phyloP scores from a whole-genome alignment of 768 basidiomycete genomes.

The Mycena indigotica region DNA sequence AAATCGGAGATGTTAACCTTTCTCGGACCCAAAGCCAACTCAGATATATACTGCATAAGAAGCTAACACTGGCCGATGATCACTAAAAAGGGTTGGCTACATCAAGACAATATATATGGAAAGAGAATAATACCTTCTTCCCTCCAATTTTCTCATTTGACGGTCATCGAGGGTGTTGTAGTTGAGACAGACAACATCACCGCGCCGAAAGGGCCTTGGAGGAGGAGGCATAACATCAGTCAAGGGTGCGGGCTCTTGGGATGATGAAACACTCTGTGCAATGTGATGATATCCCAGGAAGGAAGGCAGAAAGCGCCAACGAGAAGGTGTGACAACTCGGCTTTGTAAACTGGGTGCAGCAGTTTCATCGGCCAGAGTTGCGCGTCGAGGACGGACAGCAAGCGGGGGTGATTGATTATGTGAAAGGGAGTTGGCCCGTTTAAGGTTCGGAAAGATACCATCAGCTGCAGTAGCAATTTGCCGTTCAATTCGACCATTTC shows the following conservation, averaged over 20 bases:
- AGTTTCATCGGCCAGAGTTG: slow-evolving; percentile 16
- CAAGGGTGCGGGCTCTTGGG: no score
- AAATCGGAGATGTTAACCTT: no score
- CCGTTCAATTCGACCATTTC: slow-evolving; percentile 29
- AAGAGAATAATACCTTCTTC: background rate
- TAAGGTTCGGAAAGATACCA: background rate
- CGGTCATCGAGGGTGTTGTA: slow-evolving; percentile 78
- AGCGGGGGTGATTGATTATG: slow-evolving; percentile 2
- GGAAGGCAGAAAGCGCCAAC: slow-evolving; percentile 49
- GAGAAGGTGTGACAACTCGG: slow-evolving; percentile 27
- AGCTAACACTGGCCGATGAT: slow-evolving; percentile 86
- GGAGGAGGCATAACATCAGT: slow-evolving; percentile 18
- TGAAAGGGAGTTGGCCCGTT: slow-evolving; percentile 8
- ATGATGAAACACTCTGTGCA: slow-evolving; percentile 27
- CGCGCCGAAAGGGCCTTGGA: slow-evolving; percentile 45
- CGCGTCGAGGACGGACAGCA: slow-evolving; percentile 12
- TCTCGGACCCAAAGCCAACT: no score
- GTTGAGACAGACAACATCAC: slow-evolving; percentile 71
- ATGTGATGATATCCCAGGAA: slow-evolving; percentile 38
- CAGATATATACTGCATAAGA: slow-evolving; percentile 71
- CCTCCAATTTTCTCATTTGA: slow-evolving; percentile 69
- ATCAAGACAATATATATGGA: background rate
- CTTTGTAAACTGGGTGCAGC: slow-evolving; percentile 12
- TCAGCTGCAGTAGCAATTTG: slow-evolving; percentile 8
- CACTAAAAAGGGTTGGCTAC: slow-evolving; percentile 44